These are phyloP conservation scores for Nymphaea thermarum DNA, from an alignment of 164 flowering plant genomes.

Conservation along the genomic window DNA sequence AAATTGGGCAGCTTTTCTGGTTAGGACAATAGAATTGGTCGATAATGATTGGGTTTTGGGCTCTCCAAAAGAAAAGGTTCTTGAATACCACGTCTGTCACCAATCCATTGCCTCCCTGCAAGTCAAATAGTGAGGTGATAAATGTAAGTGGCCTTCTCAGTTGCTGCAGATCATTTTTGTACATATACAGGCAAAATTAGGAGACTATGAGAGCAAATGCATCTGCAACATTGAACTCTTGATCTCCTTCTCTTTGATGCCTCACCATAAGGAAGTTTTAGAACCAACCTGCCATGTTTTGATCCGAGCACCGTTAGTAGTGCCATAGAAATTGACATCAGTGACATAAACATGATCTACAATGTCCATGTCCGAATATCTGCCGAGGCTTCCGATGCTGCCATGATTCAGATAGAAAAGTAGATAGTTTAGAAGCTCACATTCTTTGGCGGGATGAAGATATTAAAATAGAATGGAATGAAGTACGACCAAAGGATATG, in stretches of 20 bases:
- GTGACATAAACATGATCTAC: constrained; percentile 34
- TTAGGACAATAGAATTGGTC: constrained; percentile 1
- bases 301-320: constrained; percentile 46
- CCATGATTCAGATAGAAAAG: too few relatives aligned
- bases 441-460: background rate
- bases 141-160: background rate
- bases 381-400: constrained; percentile 56
- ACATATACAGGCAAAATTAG: too few relatives aligned
- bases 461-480: too few relatives aligned
- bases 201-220: too few relatives aligned
- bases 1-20: background rate
- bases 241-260: too few relatives aligned
- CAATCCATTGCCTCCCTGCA: background rate
- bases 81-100: background rate
- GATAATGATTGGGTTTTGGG: background rate
- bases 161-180: background rate
- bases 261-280: too few relatives aligned
- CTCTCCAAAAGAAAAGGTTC: background rate
- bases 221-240: too few relatives aligned
- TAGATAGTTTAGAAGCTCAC: too few relatives aligned
- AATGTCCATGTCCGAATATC: background rate
- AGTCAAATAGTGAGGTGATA: background rate
- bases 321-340: constrained; percentile 19
- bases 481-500: too few relatives aligned
- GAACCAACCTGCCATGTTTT: constrained; percentile 16